Conservation (phyloP, 164 flowering plant species). For the Aristolochia fimbriata region DNA sequence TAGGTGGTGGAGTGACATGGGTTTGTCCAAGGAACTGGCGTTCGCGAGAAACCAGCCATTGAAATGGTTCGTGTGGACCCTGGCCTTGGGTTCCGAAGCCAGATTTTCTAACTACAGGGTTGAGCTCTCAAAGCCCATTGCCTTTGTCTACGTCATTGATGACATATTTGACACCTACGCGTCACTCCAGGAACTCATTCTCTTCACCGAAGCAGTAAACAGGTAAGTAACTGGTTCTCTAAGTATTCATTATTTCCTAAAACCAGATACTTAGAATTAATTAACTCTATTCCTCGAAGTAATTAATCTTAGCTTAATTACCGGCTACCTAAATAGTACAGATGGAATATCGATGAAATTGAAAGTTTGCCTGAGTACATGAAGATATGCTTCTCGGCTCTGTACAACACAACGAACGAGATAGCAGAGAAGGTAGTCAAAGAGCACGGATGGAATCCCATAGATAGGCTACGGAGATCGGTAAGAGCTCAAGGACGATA, state of each 20-base stretch:
- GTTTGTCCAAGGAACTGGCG: constrained; percentile 28
- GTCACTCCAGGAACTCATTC: constrained; percentile 32
- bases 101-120: constrained; percentile 28
- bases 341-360: constrained; percentile 25
- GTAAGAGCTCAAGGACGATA: constrained; percentile 11
- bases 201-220: constrained; percentile 42
- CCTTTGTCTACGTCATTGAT: constrained; percentile 46
- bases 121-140: constrained; percentile 36
- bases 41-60: constrained; percentile 44
- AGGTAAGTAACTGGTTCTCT: no score
- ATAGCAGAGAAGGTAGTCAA: constrained; percentile 13
- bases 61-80: constrained; percentile 45
- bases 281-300: no score
- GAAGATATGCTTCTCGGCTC: constrained; percentile 24
- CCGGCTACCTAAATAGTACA: no score
- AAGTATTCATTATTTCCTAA: no score
- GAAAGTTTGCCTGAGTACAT: constrained; percentile 27
- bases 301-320: no score
- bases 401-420: constrained; percentile 21
- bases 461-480: constrained; percentile 20
- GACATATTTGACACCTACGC: constrained; percentile 60
- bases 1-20: constrained; percentile 59
- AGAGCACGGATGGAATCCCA: constrained; percentile 36
- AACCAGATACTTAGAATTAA: no score
- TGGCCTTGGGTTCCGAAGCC: constrained; percentile 29